These are phyloP conservation scores for Punica granatum DNA, from an alignment of 345 rosid genomes.

Conservation along the genomic window DNA sequence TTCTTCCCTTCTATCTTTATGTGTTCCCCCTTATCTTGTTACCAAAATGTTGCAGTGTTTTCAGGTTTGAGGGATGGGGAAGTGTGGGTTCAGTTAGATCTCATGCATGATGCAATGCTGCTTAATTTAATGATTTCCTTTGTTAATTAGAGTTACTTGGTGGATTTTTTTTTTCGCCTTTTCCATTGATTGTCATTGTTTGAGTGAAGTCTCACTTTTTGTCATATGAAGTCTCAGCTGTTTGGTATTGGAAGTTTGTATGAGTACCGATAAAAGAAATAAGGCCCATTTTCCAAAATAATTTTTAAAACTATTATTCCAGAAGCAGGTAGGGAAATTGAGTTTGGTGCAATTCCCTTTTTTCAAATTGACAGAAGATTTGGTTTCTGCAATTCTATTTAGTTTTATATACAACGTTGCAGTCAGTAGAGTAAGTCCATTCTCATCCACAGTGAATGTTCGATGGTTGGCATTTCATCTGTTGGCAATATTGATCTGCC, in stretches of 20 bases:
- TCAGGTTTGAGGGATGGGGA: not conserved
- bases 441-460: too few species aligned
- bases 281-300: not conserved
- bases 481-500: too few species aligned
- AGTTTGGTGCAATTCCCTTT: not conserved
- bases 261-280: not conserved
- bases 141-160: not conserved
- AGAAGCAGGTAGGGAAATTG: not conserved
- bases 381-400: not conserved
- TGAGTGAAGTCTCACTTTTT: not conserved
- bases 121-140: not conserved
- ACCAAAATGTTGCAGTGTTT: not conserved
- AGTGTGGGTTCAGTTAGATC: not conserved
- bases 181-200: not conserved
- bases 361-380: not conserved
- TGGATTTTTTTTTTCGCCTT: not conserved
- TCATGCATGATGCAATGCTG: not conserved
- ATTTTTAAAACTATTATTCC: not conserved
- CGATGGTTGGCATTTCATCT: too few species aligned
- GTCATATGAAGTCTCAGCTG: not conserved
- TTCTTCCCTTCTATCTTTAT: not conserved
- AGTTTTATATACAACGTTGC: too few species aligned
- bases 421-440: too few species aligned
- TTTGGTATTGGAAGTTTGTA: slow-evolving; percentile 1
- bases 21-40: not conserved